Percentiles rank a stretch among this genome's conserved stretches.
These are phyloP conservation scores for Boletus rubroflammeus DNA, from an alignment of 768 basidiomycete species.

Conservation along the genomic window DNA sequence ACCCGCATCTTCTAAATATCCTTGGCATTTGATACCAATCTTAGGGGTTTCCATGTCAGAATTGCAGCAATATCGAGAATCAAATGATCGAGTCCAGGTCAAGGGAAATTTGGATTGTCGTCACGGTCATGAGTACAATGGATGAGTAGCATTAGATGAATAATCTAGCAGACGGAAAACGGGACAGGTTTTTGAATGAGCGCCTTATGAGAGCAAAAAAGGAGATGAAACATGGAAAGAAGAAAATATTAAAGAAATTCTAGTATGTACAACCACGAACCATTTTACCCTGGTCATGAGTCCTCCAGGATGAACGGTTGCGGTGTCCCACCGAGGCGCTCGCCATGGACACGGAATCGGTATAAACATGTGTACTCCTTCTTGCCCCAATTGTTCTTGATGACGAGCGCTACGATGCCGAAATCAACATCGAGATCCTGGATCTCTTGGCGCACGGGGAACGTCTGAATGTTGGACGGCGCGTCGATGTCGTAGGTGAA, in stretches of 20 bases:
- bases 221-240: background rate
- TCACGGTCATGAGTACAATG: constrained; percentile 24
- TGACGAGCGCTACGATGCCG: constrained; percentile 74
- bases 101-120: constrained; percentile 17
- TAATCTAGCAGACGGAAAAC: constrained; percentile 19
- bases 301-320: constrained; percentile 31
- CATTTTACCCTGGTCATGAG: constrained; percentile 8
- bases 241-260: background rate
- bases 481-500: constrained; percentile 61
- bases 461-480: constrained; percentile 68
- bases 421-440: constrained; percentile 74
- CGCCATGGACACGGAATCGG: constrained; percentile 76
- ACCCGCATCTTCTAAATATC: background rate
- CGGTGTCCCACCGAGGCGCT: constrained; percentile 43
- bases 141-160: constrained; percentile 19
- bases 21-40: background rate
- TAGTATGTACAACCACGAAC: constrained; percentile 9
- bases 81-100: background rate
- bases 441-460: constrained; percentile 68
- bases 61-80: background rate
- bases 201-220: background rate
- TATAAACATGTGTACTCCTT: constrained; percentile 86
- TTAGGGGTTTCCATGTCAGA: background rate
- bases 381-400: constrained; percentile 87
- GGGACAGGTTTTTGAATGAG: constrained; percentile 4